Base-by-base conservation (phyloP, 1,284 basidiomycete species). In the Irpex sp. region DNA sequence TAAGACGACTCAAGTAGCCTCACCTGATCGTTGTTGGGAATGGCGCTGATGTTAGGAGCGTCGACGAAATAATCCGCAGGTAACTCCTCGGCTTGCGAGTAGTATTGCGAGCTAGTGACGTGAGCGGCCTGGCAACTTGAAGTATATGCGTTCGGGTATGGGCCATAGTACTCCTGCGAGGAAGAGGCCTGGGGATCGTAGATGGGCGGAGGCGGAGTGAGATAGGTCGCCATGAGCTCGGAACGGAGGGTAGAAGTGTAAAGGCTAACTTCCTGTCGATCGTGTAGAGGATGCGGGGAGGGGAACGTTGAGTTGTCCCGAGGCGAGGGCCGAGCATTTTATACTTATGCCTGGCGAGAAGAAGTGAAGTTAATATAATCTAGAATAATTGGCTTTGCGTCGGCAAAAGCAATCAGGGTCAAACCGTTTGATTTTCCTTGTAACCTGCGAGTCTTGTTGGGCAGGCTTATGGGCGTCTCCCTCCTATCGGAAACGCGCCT, bases 21-120 rank as follows among this genome's bases (percentile, higher is more conserved):
- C 64, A 65, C 64, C 64, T 65, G 64, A 61, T 64, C 17, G 52
- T 49, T 40, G 36, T 47, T 47, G 49, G 49, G n/a, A 17, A 56
- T 38, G 56, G 60, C 57, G 63, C 63, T 55, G 59, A 37, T 44
- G 44, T 58, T 60, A 48, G 57, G 60, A 31, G 60, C 57, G 61
- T 36, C 31, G 38, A 38, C 38, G 49, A 49, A 34, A 40, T 56
- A 58, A 54, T 38, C 44, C 31, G 59, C 36, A 47, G 59, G 15
- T 11, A 55, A 13, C 7, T 11, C 21, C 11, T 48, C 47, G 19
- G 34, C n/a, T 19, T 17, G n/a, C 9, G 57, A 21, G 61, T 65
- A 62, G 57, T 55, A 62, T 56, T 55, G 54, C 7, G 40, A 13
- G 34, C 48, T 40, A 15, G 6, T 26, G 37, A 7, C 17, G 57